Evolutionary conservation across 179 eudicot species (phyloP).

Genomic region (Vitellaria paradoxa): DNA sequence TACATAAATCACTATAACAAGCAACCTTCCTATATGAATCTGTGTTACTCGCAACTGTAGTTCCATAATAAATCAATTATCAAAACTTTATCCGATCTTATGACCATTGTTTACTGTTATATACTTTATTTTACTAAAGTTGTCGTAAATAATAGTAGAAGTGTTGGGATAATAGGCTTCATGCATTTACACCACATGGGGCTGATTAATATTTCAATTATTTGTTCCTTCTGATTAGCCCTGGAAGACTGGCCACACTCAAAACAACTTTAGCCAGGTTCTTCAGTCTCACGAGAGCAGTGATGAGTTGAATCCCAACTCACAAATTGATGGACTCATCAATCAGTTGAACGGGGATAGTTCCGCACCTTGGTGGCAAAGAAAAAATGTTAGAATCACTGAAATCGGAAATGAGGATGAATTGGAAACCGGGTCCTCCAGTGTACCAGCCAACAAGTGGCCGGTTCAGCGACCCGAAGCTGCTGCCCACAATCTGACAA

Average conservation of each 20-base stretch:
- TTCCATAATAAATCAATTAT: background rate
- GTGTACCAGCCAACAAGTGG: slow-evolving; percentile 23
- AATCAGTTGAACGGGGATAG: slow-evolving; percentile 45
- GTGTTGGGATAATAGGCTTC: background rate
- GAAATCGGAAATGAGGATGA: slow-evolving; percentile 48
- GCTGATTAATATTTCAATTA: background rate
- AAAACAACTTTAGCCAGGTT: slow-evolving; percentile 30
- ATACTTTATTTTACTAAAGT: background rate
- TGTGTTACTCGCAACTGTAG: background rate
- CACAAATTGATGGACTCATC: slow-evolving; percentile 35
- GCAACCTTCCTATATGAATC: slow-evolving; percentile 1
- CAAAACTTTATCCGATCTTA: background rate
- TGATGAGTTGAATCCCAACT: slow-evolving; percentile 29
- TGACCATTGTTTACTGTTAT: background rate
- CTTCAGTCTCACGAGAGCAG: slow-evolving; percentile 36
- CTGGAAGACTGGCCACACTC: slow-evolving; percentile 61
- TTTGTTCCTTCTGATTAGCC: slow-evolving; percentile 50
- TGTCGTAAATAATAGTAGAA: slow-evolving; percentile 16
- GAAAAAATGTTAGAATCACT: slow-evolving; percentile 46
- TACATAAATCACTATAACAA: background rate
- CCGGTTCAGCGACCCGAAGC: slow-evolving; percentile 72
- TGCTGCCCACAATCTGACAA: slow-evolving; percentile 83
- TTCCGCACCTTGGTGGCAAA: slow-evolving; percentile 67
- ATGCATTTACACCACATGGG: background rate
- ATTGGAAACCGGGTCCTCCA: slow-evolving; percentile 30